Evolutionary conservation across 1,139 yeast genomes (phyloP), one percentile per base, ranked within the genome.

Genomic region (Blastobotrys persicus): DNA sequence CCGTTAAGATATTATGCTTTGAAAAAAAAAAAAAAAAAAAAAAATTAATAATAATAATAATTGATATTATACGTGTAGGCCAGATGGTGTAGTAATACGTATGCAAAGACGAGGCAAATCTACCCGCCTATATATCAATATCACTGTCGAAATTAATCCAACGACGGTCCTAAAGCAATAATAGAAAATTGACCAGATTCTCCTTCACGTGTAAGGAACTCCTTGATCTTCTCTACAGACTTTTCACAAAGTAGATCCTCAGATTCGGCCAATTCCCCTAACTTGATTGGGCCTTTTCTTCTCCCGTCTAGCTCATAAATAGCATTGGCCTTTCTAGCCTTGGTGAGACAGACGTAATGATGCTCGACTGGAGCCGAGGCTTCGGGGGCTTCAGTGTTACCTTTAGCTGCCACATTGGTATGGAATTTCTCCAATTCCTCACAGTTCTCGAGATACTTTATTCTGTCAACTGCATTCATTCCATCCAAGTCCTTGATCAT

Each of bases 301-400:
- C 98, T 75, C 0, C 98, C 98, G 64, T 92, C 98, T 45, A 92
- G 74, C 66, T 92, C 98, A 59, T 80, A 86, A 28, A 91, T 65
- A 37, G 55, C 53, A n/a, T 78, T 62, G 11, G 59, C 50, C 18
- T 68, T 68, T 20, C 53, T 51, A 9, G 80, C 78, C 59, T 77
- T 81, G 5, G 88, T 76, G 61, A 85, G 84, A 6, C 92, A 76
- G 31, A 92, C 82, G 63, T 88, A 92, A 67, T 92, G 98, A 51
- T 85, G 73, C 49, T 81, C 80, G 1, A 83, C 76, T n/a, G 75
- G 73, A 5, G 75, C 86, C 1, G 73, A 78, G 2, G 92, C 84
- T 4, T 70, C 71, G 2, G 97, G 97, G 0, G 94, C 92, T 42
- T 75, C 83, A 0, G 96, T 87, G 54, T 81, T 84, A 17, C 98